Base-by-base conservation (phyloP, 2,329 filamentous ascomycete genomes). In the Colletotrichum sp. region DNA sequence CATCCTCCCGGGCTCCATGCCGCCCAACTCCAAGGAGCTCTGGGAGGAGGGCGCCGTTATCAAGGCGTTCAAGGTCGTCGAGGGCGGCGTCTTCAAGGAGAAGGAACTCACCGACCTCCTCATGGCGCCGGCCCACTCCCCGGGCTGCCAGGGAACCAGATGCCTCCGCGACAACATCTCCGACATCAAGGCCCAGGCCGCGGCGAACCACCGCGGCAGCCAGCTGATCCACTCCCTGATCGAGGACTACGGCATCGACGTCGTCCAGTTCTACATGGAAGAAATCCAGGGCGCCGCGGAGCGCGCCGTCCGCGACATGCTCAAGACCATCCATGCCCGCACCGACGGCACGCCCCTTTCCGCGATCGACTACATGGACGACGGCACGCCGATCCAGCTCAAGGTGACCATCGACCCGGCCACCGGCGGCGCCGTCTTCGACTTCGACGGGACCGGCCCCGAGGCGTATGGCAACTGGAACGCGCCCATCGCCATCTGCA, bases 121-220 rank as follows among this genome's bases (percentile, higher is more conserved):
- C 7, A 88, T 92, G 16, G 94, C 96, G 77, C 95, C 95, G 0
- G 94, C 94, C 0, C 88, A 93, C 79, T 92, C 94, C 78, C 91
- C 93, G 0, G 95, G 94, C 2, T 97, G 94, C 85, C 93, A 91
- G 70, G 95, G 95, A 3, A 96, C 95, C 1, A 88, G 95, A 58
- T 95, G 94, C 81, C 87, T 97, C 2, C 92, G 91, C 12, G 95
- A 98, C 83, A 97, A 97, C 81, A 88, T 97, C 78, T 96, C 95
- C 68, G 95, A 97, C 81, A 88, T 98, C 55, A 96, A 96, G 83
- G 95, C 95, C 0, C 95, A 97, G 82, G 93, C 97, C 15, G 95
- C 95, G 0, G 95, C 95, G 15, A 97, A 98, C 80, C 93, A 95
- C 79, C 96, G 96, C 79, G 95, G 95, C 10, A 96, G 96, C 79